Conservation (phyloP, 495 filamentous ascomycete genomes). For the Penicillium pancosmium region DNA sequence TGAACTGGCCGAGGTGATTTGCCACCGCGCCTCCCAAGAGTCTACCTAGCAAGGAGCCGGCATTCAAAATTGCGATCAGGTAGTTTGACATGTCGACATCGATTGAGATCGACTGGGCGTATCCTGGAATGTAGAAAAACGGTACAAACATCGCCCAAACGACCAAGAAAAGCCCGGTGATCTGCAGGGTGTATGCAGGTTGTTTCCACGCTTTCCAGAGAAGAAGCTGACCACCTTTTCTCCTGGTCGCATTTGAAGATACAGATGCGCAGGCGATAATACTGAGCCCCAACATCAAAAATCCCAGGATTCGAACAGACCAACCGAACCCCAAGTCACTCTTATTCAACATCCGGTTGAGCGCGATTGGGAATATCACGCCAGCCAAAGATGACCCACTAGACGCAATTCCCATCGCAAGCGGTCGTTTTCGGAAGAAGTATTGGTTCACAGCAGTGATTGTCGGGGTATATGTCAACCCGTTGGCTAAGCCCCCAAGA, state of each 20-base stretch:
- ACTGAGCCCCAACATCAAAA: slow-evolving; percentile 49
- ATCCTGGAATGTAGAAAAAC: slow-evolving; percentile 30
- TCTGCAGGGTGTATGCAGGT: slow-evolving; percentile 16
- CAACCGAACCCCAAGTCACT: slow-evolving; percentile 51
- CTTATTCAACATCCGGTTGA: slow-evolving; percentile 44
- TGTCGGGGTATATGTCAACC: slow-evolving; percentile 36
- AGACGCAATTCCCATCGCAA: slow-evolving; percentile 50
- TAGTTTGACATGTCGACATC: slow-evolving; percentile 20
- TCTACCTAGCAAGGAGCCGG: slow-evolving; percentile 30
- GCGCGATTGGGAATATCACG: slow-evolving; percentile 56
- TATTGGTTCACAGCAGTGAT: slow-evolving; percentile 42
- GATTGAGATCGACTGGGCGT: slow-evolving; percentile 16
- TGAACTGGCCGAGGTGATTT: slow-evolving; percentile 48
- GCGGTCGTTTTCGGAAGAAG: slow-evolving; percentile 36
- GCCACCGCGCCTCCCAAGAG: slow-evolving; percentile 27
- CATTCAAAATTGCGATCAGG: slow-evolving; percentile 31
- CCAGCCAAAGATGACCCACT: slow-evolving; percentile 49
- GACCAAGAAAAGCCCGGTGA: slow-evolving; percentile 20
- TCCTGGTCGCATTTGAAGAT: slow-evolving; percentile 14
- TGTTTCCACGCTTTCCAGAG: slow-evolving; percentile 17
- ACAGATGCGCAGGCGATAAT: slow-evolving; percentile 25
- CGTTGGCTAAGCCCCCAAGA: slow-evolving; percentile 18
- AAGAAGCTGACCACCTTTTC: slow-evolving; percentile 13
- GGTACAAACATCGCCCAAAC: slow-evolving; percentile 23
- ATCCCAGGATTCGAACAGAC: slow-evolving; percentile 53